Base-by-base conservation (phyloP, 768 basidiomycete genomes). In the Mycena vulgaris region DNA sequence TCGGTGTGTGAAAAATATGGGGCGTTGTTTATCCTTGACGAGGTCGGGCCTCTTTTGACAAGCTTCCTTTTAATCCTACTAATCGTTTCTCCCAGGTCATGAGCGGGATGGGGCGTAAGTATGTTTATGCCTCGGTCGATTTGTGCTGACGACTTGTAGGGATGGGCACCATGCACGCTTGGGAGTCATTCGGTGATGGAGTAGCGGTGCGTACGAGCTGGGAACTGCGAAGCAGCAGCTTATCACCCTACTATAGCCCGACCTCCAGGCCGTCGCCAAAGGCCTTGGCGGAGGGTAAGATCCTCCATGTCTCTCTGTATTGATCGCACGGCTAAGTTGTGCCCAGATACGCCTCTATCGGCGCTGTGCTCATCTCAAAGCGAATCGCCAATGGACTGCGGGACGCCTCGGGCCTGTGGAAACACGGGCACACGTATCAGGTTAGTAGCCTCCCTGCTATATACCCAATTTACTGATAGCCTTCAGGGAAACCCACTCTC, bases 41-140 rank as follows among this genome's bases (percentile, higher is more conserved):
- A 97, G 81, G 93, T 85, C 25, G 55, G 82, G 73, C 11, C 0
- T 33, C 25, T 27, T 16, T 37, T 7, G 37, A 7, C 37, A 37
- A n/a, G n/a, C n/a, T n/a, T n/a, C 48, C 14, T 1, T 49, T 39
- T 58, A 13, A 55, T 9, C 23, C n/a, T n/a, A 28, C 45, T 68
- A 28, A 71, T 21, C 27, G 55, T 19, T 40, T 56, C 17, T 37
- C 52, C 65, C n/a, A 87, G 86, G 83, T 96, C 52, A 96, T 97
- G 95, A 90, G 91, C 77, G 95, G 95, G 49, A 95, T 96, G 92
- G 94, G 95, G 66, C 89, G 95, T 92, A 77, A 80, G 93, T 85
- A 42, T n/a, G n/a, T n/a, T n/a, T 30, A 37, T 16, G 19, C 17
- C 37, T 13, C 42, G 23, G 33, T 30, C 19, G 23, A 53, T 56